Evolutionary conservation across 305 asterid genomes (phyloP).

Genomic region (Fraxinus platypoda): DNA sequence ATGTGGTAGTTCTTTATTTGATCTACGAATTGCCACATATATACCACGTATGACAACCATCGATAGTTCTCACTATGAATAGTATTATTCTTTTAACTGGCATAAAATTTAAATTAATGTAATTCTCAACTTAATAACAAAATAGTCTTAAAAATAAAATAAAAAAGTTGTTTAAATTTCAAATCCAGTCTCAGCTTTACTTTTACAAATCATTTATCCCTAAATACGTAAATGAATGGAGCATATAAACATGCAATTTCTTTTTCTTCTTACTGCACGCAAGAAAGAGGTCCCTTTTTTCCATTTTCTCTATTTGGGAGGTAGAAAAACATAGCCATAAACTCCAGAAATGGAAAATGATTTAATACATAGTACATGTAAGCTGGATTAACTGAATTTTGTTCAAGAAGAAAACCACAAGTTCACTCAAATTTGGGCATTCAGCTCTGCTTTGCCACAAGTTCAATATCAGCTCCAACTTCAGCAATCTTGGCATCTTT

Average conservation of each 20-base stretch:
- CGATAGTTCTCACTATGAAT: too few species aligned
- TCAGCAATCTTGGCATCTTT: slow-evolving; percentile 72
- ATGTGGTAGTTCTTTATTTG: too few species aligned
- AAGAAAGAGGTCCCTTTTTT: neutral
- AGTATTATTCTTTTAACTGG: neutral
- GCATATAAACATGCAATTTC: neutral
- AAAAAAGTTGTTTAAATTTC: neutral
- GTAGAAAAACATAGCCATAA: neutral
- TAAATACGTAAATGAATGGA: neutral
- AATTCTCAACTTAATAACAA: neutral
- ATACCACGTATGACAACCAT: too few species aligned
- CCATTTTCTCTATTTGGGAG: neutral
- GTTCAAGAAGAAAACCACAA: slow-evolving; percentile 11
- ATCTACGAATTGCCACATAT: too few species aligned
- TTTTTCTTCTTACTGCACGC: neutral
- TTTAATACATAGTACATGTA: neutral
- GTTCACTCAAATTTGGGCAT: slow-evolving; percentile 1
- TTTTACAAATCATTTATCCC: neutral
- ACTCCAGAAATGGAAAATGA: neutral
- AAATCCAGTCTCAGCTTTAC: neutral
- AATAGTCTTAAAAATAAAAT: neutral
- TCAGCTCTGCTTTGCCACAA: slow-evolving; percentile 55
- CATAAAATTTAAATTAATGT: neutral
- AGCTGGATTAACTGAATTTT: neutral
- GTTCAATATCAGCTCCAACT: slow-evolving; percentile 87